Evolutionary conservation across 805 yeast species (phyloP), one percentile per base, ranked within the genome.

Genomic region (Ogataea neopini): DNA sequence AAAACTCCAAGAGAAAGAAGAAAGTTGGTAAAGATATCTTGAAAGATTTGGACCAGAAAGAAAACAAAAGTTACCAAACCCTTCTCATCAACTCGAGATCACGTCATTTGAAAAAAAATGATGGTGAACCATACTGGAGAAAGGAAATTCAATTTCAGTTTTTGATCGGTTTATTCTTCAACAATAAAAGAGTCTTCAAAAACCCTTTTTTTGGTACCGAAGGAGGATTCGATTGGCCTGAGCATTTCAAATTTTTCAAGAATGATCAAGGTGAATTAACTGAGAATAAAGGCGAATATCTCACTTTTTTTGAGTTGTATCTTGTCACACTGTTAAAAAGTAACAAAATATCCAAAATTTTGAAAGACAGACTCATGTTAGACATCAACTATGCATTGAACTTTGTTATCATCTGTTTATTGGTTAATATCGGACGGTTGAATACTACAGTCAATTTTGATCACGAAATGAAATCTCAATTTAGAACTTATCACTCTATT

Each of bases 391-490:
- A 68, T 46, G 66, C 72, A 2, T 47, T 68, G 37, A 67, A 67
- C 41, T 68, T 68, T 48, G 58, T 64, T 8, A 61, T 67, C 9
- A 56, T 68, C 18, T 89, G 96, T 54, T 68, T 92, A 32, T 72
- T 92, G 50, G 97, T 92, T 14, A 92, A 92, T 62, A 81, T 91
- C 45, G 98, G 98, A 8, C 75, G 97, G 52, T 81, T 92, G 82
- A 92, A 92, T 70, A 92, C 99, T 2, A 92, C 98, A 2, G 84
- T 92, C 44, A 92, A 92, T 68, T 86, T 92, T 62, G 96, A 89
- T 47, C 88, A 95, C 18, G 97, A 90, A 61, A 92, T 92, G 98
- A 84, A 89, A 57, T 88, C 96, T 0, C 92, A 90, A 55, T 74
- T 92, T 52, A 76, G 99, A 60, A 91, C 97, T 0, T 92, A 87